These are phyloP conservation scores for Lipomyces orientalis DNA, from an alignment of 805 yeast species.

Conservation along the genomic window DNA sequence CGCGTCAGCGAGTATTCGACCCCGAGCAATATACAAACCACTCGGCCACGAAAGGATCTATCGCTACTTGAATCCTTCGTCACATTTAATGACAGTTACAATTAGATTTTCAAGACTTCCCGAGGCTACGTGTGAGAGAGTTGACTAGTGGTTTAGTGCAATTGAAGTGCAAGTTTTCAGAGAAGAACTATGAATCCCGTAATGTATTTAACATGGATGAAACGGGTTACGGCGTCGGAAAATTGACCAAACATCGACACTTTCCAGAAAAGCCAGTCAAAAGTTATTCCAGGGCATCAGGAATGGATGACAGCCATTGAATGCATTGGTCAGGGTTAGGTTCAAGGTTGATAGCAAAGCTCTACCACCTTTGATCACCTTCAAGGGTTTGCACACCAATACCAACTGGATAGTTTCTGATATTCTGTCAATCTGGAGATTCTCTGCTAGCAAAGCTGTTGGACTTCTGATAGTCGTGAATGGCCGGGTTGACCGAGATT, in stretches of 20 bases:
- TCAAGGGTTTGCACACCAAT: constrained; percentile 1
- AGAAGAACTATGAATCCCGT: neutral
- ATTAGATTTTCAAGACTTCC: neutral
- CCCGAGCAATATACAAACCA: no score
- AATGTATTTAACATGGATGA: constrained; percentile 4
- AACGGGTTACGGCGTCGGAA: constrained; percentile 4
- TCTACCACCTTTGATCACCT: constrained; percentile 3
- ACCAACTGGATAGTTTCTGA: neutral
- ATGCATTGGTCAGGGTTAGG: no score
- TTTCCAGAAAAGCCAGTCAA: no score
- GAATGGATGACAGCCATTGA: constrained; percentile 4
- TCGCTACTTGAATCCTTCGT: neutral
- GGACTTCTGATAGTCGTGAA: neutral
- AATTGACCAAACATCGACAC: no score
- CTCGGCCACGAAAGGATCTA: neutral
- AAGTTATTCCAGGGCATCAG: constrained; percentile 3
- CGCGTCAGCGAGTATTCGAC: no score
- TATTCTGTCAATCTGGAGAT: neutral
- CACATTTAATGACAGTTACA: constrained; percentile 2
- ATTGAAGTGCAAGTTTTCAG: neutral
- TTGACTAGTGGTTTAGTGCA: constrained; percentile 4
- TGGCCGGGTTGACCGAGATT: no score
- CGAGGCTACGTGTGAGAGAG: constrained; percentile 4
- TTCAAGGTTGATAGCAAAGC: no score
- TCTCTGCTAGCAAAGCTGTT: neutral